phyloP scores from a whole-genome alignment of 129 eudicot genomes.

The Tagetes patula region DNA sequence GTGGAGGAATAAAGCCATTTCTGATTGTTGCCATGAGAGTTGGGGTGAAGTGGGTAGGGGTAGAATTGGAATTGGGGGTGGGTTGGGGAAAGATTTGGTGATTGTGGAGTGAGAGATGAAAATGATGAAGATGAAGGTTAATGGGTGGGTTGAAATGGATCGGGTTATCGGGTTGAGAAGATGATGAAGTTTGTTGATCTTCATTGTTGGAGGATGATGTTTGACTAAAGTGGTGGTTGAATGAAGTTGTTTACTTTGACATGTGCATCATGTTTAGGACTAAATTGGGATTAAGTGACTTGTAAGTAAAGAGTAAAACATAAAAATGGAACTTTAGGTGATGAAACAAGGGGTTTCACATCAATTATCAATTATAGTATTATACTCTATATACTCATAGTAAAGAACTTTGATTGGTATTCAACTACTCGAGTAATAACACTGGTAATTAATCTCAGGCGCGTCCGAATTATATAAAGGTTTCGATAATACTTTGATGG shows the following conservation, averaged over 20 bases:
- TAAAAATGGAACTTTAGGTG: no score
- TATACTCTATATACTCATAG: no score
- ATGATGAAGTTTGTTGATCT: slow-evolving; percentile 9
- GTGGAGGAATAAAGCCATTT: slow-evolving; percentile 85
- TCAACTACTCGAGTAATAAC: no score
- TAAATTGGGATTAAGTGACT: neutral
- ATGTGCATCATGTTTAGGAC: no score
- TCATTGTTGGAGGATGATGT: slow-evolving; percentile 19
- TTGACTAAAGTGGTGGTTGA: neutral
- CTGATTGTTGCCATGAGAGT: slow-evolving; percentile 76
- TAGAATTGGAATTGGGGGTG: slow-evolving; percentile 80
- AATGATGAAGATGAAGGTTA: slow-evolving; percentile 23
- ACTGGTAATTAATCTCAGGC: no score
- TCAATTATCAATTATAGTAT: no score
- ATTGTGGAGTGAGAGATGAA: slow-evolving; percentile 21
- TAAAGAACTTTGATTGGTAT: no score
- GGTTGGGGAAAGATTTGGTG: slow-evolving; percentile 41
- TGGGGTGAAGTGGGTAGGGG: slow-evolving; percentile 76
- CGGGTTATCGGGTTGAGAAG: slow-evolving; percentile 35
- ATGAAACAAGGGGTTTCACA: no score
- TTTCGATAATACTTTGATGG: no score
- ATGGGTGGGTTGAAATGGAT: slow-evolving; percentile 30
- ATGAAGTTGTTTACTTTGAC: neutral
- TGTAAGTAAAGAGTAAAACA: neutral
- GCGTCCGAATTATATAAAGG: no score